Evolutionary conservation across 192 early-diverging fungal genomes (phyloP).

Genomic region (Linnemannia hyalina): DNA sequence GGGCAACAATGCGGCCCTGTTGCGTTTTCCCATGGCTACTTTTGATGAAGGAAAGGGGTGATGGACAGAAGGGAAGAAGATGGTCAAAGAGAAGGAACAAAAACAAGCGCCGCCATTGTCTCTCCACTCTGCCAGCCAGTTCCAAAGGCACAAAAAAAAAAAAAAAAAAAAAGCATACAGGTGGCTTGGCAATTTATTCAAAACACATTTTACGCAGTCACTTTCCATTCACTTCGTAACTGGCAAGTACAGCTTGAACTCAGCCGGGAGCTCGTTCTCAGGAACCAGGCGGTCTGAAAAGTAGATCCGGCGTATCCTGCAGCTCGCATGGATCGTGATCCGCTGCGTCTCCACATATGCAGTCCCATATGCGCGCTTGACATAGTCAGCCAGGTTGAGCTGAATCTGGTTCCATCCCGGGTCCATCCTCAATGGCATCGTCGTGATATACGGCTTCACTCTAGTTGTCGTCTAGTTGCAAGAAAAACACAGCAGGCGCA

Average conservation of each 20-base stretch:
- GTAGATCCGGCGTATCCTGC: conserved; percentile 87
- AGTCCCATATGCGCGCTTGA: conserved; percentile 89
- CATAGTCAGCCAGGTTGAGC: conserved; percentile 90
- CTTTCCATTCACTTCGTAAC: conserved; percentile 57
- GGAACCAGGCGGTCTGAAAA: conserved; percentile 92
- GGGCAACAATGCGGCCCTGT: conserved; percentile 71
- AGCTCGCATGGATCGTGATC: conserved; percentile 94
- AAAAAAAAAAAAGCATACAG: neutral
- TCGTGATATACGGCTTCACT: conserved; percentile 89
- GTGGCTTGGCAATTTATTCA: neutral
- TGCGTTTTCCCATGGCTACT: conserved; percentile 69
- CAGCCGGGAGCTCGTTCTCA: conserved; percentile 93
- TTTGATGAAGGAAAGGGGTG: conserved; percentile 2
- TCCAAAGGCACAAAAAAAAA: conserved; percentile 1
- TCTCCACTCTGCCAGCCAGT: neutral
- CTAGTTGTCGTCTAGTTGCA: conserved; percentile 75
- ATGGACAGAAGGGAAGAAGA: neutral
- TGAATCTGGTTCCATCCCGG: conserved; percentile 97
- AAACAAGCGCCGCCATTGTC: neutral
- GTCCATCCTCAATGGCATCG: conserved; percentile 94
- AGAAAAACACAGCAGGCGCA: neutral
- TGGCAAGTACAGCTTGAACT: conserved; percentile 92
- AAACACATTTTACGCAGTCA: conserved; percentile 7
- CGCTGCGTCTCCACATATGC: conserved; percentile 88
- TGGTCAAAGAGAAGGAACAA: conserved; percentile 1